These are phyloP conservation scores for Plasmopara viticola DNA, from an alignment of 352 stramenopile species.

Conservation along the genomic window DNA sequence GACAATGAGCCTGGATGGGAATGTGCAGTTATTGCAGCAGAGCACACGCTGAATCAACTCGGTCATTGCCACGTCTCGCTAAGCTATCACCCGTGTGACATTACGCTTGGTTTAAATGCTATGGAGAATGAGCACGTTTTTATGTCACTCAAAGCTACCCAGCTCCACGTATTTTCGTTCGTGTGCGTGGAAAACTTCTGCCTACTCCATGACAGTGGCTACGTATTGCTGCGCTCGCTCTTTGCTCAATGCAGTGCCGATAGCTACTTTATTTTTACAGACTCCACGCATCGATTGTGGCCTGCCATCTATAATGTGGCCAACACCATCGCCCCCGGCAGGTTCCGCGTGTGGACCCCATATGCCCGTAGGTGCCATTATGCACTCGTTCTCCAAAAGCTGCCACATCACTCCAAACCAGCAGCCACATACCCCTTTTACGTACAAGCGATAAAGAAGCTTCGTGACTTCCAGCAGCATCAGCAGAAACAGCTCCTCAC, in stretches of 20 bases:
- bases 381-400: constrained; percentile 58
- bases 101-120: constrained; percentile 37
- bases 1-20: constrained; percentile 67
- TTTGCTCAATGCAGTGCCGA: constrained; percentile 27
- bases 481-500: constrained; percentile 37
- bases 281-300: constrained; percentile 71
- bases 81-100: constrained; percentile 51
- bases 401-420: constrained; percentile 18
- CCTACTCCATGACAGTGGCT: constrained; percentile 39
- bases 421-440: constrained; percentile 38
- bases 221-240: constrained; percentile 46
- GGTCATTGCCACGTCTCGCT: constrained; percentile 20
- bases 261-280: constrained; percentile 59
- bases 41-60: constrained; percentile 24
- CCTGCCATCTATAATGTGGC: constrained; percentile 47
- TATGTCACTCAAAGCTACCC: constrained; percentile 21
- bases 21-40: constrained; percentile 29
- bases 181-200: constrained; percentile 69
- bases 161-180: constrained; percentile 64
- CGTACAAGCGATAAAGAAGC: constrained; percentile 28
- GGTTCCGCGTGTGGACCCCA: constrained; percentile 51
- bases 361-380: constrained; percentile 56
- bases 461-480: constrained; percentile 45
- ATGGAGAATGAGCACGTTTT: constrained; percentile 33
- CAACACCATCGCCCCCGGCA: constrained; percentile 12